Percentiles rank a stretch among this genome's conserved stretches.
Conservation (phyloP, 2,329 filamentous ascomycete species). For the Trichoderma citrinoviride region DNA sequence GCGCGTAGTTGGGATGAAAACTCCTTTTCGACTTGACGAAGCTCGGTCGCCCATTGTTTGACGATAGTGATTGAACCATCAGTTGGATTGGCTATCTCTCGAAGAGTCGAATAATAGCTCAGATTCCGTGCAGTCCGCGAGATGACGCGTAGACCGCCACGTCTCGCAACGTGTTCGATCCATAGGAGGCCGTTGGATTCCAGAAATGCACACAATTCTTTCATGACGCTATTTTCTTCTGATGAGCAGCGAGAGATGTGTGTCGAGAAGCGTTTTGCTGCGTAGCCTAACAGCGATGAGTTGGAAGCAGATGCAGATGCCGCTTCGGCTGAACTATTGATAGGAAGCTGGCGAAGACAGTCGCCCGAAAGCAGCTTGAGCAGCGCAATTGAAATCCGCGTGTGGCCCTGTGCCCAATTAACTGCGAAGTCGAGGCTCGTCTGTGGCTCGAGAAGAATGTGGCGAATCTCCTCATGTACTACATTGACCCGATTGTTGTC, state of each 20-base stretch:
- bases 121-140: neutral
- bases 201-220: neutral
- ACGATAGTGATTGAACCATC: neutral
- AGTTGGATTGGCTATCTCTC: neutral
- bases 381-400: neutral
- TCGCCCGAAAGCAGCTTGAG: neutral
- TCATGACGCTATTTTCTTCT: neutral
- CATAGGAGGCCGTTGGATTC: neutral
- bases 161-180: constrained; percentile 2
- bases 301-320: neutral
- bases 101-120: neutral
- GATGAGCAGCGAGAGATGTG: neutral
- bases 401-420: neutral
- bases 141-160: neutral
- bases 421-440: neutral
- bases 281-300: neutral
- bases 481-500: constrained; percentile 7
- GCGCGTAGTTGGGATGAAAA: neutral
- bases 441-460: constrained; percentile 4
- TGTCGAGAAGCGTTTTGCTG: neutral
- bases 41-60: neutral
- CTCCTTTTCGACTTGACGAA: neutral
- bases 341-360: neutral
- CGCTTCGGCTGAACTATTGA: neutral
- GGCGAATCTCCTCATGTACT: neutral